Conservation (phyloP, 345 rosid species). For the Bruguiera sexangula region DNA sequence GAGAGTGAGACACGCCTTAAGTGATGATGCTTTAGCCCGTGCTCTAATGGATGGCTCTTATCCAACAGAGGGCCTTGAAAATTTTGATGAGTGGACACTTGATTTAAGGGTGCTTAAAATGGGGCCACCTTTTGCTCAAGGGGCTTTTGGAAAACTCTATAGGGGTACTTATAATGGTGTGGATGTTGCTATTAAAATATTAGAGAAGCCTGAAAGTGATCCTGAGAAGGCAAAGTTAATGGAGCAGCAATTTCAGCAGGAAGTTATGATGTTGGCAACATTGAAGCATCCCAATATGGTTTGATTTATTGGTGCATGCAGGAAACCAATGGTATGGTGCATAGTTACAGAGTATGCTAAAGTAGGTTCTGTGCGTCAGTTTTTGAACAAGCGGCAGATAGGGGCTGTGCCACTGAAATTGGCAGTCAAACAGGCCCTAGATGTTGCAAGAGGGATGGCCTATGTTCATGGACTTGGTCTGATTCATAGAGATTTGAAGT, state of each 20-base stretch:
- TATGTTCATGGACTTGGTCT: slow-evolving; percentile 48
- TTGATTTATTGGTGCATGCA: slow-evolving; percentile 39
- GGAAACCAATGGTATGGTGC: slow-evolving; percentile 49
- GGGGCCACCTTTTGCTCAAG: slow-evolving; percentile 48
- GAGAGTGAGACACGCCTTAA: slow-evolving; percentile 30
- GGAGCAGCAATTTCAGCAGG: slow-evolving; percentile 48
- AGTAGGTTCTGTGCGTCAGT: slow-evolving; percentile 44
- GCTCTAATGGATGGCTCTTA: slow-evolving; percentile 39
- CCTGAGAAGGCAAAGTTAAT: slow-evolving; percentile 34
- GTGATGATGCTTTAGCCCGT: slow-evolving; percentile 39
- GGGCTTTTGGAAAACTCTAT: slow-evolving; percentile 46
- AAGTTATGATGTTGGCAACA: slow-evolving; percentile 44
- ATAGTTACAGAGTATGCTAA: slow-evolving; percentile 50
- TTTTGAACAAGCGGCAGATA: slow-evolving; percentile 28
- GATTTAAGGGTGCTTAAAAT: slow-evolving; percentile 40
- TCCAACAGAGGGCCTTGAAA: slow-evolving; percentile 34
- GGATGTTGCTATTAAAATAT: slow-evolving; percentile 45
- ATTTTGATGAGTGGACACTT: slow-evolving; percentile 43
- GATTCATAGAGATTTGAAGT: slow-evolving; percentile 49
- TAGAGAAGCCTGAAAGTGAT: slow-evolving; percentile 43
- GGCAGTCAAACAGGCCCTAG: slow-evolving; percentile 51
- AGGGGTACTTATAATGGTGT: slow-evolving; percentile 43
- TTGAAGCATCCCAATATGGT: slow-evolving; percentile 43
- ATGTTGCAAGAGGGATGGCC: slow-evolving; percentile 52
- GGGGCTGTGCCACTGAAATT: slow-evolving; percentile 46